A percentile compares a stretch with the other conserved stretches of the same genome.
These are phyloP conservation scores for Royoungia palumana DNA, from an alignment of 768 basidiomycete species.

Conservation along the genomic window DNA sequence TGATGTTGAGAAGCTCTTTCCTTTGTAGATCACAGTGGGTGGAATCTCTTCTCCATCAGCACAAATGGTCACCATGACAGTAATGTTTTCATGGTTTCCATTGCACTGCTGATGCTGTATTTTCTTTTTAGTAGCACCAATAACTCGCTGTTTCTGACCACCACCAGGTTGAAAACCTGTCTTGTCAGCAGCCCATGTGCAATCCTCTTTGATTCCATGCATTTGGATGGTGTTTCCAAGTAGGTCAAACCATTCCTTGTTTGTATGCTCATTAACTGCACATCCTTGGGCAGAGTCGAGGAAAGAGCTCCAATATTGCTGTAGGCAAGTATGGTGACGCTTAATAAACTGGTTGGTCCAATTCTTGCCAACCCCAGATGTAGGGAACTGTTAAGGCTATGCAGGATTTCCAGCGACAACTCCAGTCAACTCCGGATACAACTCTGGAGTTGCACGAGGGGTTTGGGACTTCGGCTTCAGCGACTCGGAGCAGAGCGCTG, in stretches of 20 bases:
- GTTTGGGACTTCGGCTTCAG: too few species aligned
- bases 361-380: constrained; percentile 30
- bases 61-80: constrained; percentile 38
- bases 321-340: constrained; percentile 21
- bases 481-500: too few species aligned
- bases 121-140: neutral
- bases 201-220: constrained; percentile 2
- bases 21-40: constrained; percentile 36
- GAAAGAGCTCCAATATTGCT: neutral
- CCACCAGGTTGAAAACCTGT: constrained; percentile 9
- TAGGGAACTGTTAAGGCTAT: too few species aligned
- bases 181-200: constrained; percentile 17
- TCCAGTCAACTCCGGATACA: too few species aligned
- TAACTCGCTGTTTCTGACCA: constrained; percentile 3
- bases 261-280: constrained; percentile 36
- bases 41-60: constrained; percentile 36
- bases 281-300: constrained; percentile 11
- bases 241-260: constrained; percentile 35
- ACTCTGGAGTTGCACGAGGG: too few species aligned
- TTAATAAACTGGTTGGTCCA: constrained; percentile 26
- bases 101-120: constrained; percentile 16
- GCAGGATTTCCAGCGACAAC: too few species aligned
- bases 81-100: constrained; percentile 22
- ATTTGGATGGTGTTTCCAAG: constrained; percentile 21
- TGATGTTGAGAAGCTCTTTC: constrained; percentile 25